A percentile compares a stretch with the other conserved stretches of the same genome.
phyloP scores from a whole-genome alignment of 371 early-diverging fungal genomes.

The Umbelopsis sp. region DNA sequence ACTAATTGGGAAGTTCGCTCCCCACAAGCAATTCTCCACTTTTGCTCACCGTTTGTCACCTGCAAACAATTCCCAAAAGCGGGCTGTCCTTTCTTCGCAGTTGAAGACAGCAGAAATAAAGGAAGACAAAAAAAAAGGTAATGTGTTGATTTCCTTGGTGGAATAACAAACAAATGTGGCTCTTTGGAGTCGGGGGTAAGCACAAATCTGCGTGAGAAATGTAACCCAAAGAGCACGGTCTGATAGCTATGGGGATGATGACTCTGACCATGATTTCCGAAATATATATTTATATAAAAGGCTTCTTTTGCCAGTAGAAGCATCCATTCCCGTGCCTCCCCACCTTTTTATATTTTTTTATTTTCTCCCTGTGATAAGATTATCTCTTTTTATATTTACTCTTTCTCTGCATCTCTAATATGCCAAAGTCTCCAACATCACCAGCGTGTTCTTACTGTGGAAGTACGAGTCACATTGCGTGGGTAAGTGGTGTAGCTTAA shows the following conservation, averaged over 20 bases:
- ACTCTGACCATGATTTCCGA: background rate
- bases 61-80: background rate
- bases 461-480: slow-evolving; percentile 15
- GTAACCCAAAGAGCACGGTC: background rate
- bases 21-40: too few relatives aligned
- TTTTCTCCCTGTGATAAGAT: slow-evolving; percentile 4
- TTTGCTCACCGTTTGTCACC: background rate
- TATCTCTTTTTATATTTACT: slow-evolving; percentile 1
- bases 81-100: background rate
- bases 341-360: background rate
- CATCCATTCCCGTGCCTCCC: slow-evolving; percentile 6
- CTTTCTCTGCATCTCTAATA: background rate
- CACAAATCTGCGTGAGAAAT: background rate
- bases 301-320: slow-evolving; percentile 5
- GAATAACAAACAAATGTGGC: slow-evolving; percentile 7
- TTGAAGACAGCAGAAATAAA: background rate
- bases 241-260: background rate
- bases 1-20: background rate
- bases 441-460: slow-evolving; percentile 12
- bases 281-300: slow-evolving; percentile 8
- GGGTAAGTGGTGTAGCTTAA: background rate
- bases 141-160: background rate
- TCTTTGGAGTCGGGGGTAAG: background rate
- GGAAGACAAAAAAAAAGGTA: too few relatives aligned
- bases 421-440: slow-evolving; percentile 1